Evolutionary conservation across 1,139 yeast species (phyloP), one percentile per base, ranked within the genome.

Genomic region (Saccharomyces hybrid): DNA sequence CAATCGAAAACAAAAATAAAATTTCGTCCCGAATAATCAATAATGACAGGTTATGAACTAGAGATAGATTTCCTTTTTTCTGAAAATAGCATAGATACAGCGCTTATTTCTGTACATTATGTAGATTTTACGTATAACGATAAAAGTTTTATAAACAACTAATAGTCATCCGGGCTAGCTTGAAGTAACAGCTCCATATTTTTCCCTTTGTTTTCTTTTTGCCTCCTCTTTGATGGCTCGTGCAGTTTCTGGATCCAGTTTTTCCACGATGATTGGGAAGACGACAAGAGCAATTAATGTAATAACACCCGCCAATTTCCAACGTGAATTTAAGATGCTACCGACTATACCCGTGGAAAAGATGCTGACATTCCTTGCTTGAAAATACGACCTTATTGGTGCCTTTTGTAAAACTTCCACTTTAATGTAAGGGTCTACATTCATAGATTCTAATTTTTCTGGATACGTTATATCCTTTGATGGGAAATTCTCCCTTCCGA

Each of bases 231-330:
- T 68, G 54, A 73, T 60, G n/a, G 65, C 60, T 51, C 65, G 60
- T 3, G 73, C 73, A 9, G 73, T 69, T 47, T 71, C 76, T 41
- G 76, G 76, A 55, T 74, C 77, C 38, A 74, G 55, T 53, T 67
- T 71, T 57, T 72, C 75, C 27, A 73, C 48, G 0, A 73, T 28
- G 46, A 64, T 57, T 14, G 78, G 77, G 55, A 69, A 65, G 1
- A 61, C 49, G 26, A 67, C 52, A 16, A 68, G 50, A 16, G 64
- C 54, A 1, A 73, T 23, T 3, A 60, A 57, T 2, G 72, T 55
- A 1, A 71, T 53, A 5, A 62, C 66, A 29, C 66, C 69, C 3
- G 68, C 69, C 19, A 72, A 56, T 56, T 73, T 74, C 67, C 73
- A 64, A 48, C 72, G 74, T 29, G 73, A 71, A 48, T 67, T 65